phyloP scores from a whole-genome alignment of 768 basidiomycete species.

The Favolaschia claudopus region DNA sequence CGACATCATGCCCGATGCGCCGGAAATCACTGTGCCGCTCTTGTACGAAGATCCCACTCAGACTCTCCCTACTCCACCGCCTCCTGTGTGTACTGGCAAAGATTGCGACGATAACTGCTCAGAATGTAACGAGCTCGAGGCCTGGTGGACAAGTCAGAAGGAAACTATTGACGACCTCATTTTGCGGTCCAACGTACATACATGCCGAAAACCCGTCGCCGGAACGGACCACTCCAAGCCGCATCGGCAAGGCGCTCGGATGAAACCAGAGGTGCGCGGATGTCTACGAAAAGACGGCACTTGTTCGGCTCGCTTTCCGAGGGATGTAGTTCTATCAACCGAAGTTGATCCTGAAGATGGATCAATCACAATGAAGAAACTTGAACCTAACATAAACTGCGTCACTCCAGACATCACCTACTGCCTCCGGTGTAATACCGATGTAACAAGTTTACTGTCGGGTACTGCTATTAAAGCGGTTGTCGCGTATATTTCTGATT shows the following conservation, averaged over 20 bases:
- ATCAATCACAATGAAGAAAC: slow-evolving; percentile 37
- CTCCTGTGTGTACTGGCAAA: slow-evolving; percentile 23
- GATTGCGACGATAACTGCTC: slow-evolving; percentile 2
- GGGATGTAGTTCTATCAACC: slow-evolving; percentile 27
- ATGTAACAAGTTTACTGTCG: too few species aligned
- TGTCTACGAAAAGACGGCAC: slow-evolving; percentile 38
- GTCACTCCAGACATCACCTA: too few species aligned
- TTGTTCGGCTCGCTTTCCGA: slow-evolving; percentile 45
- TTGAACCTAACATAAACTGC: too few species aligned
- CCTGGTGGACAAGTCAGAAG: slow-evolving; percentile 30
- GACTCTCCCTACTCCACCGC: slow-evolving; percentile 30
- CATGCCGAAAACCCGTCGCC: slow-evolving; percentile 22
- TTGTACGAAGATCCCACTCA: slow-evolving; percentile 34
- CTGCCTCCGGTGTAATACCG: too few species aligned
- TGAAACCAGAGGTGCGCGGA: slow-evolving; percentile 19
- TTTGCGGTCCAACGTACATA: slow-evolving; percentile 38
- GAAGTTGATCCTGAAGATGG: slow-evolving; percentile 36
- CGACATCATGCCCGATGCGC: neutral
- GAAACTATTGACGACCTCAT: slow-evolving; percentile 36
- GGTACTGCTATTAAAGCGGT: too few species aligned
- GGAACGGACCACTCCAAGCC: slow-evolving; percentile 16
- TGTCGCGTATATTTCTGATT: too few species aligned
- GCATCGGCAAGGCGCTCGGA: slow-evolving; percentile 16
- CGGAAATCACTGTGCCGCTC: neutral
- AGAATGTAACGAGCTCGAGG: neutral